A percentile compares a stretch with the other conserved stretches of the same genome.
Conservation (phyloP, 2,329 filamentous ascomycete species). For the Aspergillus costaricaensis region DNA sequence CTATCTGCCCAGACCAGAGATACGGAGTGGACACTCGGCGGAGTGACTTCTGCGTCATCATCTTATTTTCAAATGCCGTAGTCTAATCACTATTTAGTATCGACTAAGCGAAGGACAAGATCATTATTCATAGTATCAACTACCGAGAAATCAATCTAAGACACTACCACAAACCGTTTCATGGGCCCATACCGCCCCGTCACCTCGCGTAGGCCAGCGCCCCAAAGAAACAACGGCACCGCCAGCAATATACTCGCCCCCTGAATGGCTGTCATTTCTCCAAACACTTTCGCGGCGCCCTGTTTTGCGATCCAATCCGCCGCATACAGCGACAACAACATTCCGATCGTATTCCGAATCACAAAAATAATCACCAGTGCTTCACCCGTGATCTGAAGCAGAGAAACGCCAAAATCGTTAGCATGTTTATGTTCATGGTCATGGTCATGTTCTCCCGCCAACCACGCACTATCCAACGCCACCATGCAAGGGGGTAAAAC, state of each 20-base stretch:
- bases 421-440: no score
- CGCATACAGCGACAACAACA: conserved; percentile 29
- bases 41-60: no score
- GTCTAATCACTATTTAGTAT: no score
- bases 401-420: no score
- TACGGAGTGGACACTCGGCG: no score
- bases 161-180: conserved; percentile 20
- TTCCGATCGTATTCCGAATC: conserved; percentile 31
- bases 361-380: conserved; percentile 31
- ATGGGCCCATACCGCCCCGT: conserved; percentile 29
- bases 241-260: conserved; percentile 24
- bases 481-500: background rate
- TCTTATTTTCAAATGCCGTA: no score
- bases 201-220: conserved; percentile 17
- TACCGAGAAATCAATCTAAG: background rate
- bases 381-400: conserved; percentile 25
- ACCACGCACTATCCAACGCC: background rate
- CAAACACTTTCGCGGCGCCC: conserved; percentile 25
- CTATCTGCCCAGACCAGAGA: no score
- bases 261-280: conserved; percentile 31
- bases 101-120: no score
- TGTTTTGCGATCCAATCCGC: conserved; percentile 28
- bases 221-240: conserved; percentile 27
- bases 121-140: no score
- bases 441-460: no score